phyloP scores from a whole-genome alignment of 768 basidiomycete genomes.

The Dentipellis sp. region DNA sequence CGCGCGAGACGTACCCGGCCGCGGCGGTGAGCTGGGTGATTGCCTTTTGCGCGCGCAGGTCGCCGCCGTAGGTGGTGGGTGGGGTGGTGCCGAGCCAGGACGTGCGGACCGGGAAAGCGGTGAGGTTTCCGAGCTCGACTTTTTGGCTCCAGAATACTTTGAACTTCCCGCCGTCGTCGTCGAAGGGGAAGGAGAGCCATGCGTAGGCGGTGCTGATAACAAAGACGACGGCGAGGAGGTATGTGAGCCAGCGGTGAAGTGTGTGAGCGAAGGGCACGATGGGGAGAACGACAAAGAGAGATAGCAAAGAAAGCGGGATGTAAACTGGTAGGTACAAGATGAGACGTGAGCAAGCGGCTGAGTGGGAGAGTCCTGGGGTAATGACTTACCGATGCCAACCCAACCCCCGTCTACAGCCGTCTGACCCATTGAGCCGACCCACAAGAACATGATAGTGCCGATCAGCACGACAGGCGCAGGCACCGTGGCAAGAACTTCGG shows the following conservation, averaged over 20 bases:
- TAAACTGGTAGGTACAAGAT: background rate
- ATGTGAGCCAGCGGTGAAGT: constrained; percentile 13
- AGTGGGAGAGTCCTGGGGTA: background rate
- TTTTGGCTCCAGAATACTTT: constrained; percentile 66
- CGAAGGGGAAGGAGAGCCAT: constrained; percentile 52
- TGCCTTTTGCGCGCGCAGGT: background rate
- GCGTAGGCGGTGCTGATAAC: constrained; percentile 27
- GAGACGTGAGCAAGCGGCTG: background rate
- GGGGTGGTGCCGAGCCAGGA: too few relatives aligned
- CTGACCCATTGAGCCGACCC: constrained; percentile 35
- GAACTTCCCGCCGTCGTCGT: constrained; percentile 41
- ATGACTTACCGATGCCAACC: constrained; percentile 33
- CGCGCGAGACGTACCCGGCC: background rate
- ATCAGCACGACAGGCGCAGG: constrained; percentile 46
- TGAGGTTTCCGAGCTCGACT: constrained; percentile 29
- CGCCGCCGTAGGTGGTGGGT: background rate
- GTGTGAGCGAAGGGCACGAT: background rate
- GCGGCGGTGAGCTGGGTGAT: background rate
- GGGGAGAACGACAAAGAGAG: background rate
- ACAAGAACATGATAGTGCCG: constrained; percentile 35
- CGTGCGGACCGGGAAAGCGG: constrained; percentile 14
- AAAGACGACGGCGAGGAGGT: constrained; percentile 22
- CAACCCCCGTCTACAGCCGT: constrained; percentile 56
- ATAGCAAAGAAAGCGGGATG: background rate
- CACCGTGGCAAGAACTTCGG: constrained; percentile 21